These are phyloP conservation scores for Colletotrichum melonis DNA, from an alignment of 2,329 filamentous ascomycete species.

Conservation along the genomic window DNA sequence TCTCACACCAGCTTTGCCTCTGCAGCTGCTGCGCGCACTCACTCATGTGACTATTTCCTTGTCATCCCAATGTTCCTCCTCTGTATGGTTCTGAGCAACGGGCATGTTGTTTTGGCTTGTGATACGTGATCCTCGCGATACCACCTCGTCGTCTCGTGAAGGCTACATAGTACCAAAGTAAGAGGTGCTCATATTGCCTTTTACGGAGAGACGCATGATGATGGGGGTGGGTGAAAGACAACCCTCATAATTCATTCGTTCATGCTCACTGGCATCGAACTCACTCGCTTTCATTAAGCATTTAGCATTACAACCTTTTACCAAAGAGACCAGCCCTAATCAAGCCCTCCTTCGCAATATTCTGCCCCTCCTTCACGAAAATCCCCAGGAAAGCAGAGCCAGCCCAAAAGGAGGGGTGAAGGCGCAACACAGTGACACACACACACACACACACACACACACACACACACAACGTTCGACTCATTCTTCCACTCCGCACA, in stretches of 20 bases:
- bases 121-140: neutral
- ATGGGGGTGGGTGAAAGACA: neutral
- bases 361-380: neutral
- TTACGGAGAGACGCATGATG: slow-evolving; percentile 7
- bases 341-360: neutral
- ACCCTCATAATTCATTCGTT: neutral
- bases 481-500: neutral
- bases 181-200: neutral
- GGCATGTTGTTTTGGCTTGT: neutral
- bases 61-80: neutral
- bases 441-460: neutral
- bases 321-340: neutral
- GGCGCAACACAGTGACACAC: neutral
- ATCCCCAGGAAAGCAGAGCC: neutral
- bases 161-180: neutral
- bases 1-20: neutral
- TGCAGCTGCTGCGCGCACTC: neutral
- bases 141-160: slow-evolving; percentile 6
- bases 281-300: neutral
- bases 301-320: neutral
- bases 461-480: neutral
- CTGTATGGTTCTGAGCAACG: neutral
- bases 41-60: slow-evolving; percentile 2
- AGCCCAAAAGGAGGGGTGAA: neutral
- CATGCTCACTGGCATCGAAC: neutral